phyloP scores from a whole-genome alignment of 352 stramenopile genomes.

The Globisporangium paroecandrum region DNA sequence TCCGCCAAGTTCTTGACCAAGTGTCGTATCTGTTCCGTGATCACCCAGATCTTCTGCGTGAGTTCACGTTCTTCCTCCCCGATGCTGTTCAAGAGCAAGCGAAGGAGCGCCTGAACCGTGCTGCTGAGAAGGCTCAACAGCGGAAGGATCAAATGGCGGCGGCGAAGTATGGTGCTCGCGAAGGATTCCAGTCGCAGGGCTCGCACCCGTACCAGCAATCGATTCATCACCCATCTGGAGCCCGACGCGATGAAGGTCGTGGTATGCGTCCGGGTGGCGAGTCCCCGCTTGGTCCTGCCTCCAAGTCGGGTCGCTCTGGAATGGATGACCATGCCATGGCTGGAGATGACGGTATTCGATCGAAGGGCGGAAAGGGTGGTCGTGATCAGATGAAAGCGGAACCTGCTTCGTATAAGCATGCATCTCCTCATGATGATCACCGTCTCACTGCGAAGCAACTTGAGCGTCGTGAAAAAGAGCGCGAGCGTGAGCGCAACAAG shows the following conservation, averaged over 20 bases:
- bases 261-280: constrained; percentile 26
- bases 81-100: constrained; percentile 98
- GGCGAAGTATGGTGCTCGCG: constrained; percentile 35
- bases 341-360: constrained; percentile 30
- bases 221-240: constrained; percentile 15
- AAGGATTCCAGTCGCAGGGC: constrained; percentile 25
- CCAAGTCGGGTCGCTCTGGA: constrained; percentile 43
- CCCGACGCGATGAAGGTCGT: constrained; percentile 39
- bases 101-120: constrained; percentile 93
- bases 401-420: constrained; percentile 38
- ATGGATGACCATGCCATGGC: constrained; percentile 41
- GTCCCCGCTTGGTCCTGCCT: constrained; percentile 48
- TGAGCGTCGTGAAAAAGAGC: constrained; percentile 75
- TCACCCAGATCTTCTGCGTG: constrained; percentile 97
- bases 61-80: constrained; percentile 99
- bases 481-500: constrained; percentile 74
- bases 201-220: constrained; percentile 21
- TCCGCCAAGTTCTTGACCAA: constrained; percentile 97
- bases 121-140: constrained; percentile 93
- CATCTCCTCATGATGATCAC: constrained; percentile 47
- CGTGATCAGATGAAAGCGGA: constrained; percentile 29
- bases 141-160: constrained; percentile 71
- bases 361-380: constrained; percentile 32
- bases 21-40: constrained; percentile 98
- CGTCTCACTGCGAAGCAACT: constrained; percentile 49